These are phyloP conservation scores for Austroboletus novae-zelandiae DNA, from an alignment of 1,284 basidiomycete genomes.

Conservation along the genomic window DNA sequence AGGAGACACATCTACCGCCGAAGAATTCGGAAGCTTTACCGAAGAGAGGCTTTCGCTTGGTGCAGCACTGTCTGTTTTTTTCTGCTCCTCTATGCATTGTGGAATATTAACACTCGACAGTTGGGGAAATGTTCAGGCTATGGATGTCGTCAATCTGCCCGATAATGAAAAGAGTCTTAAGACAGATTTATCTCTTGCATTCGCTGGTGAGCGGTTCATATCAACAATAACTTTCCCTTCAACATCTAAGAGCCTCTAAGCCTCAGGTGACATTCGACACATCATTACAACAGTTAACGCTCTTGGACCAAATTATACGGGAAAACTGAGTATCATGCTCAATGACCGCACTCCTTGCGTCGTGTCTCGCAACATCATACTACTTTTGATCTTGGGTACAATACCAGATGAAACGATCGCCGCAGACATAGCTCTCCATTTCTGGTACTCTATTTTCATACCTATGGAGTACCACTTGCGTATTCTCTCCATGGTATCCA, in stretches of 20 bases:
- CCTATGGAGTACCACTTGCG: constrained; percentile 32
- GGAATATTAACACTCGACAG: constrained; percentile 9
- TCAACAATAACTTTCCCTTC: constrained; percentile 3
- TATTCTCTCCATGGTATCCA: constrained; percentile 18
- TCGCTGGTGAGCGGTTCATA: constrained; percentile 28
- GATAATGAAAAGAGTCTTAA: constrained; percentile 36
- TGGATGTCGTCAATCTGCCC: constrained; percentile 42
- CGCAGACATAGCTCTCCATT: constrained; percentile 43
- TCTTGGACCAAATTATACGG: constrained; percentile 24
- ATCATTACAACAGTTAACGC: constrained; percentile 23
- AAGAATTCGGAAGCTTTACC: constrained; percentile 8
- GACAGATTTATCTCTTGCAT: constrained; percentile 36
- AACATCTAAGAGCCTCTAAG: constrained; percentile 4
- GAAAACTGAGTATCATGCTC: constrained; percentile 30
- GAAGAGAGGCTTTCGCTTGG: too few relatives aligned
- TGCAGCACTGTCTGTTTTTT: constrained; percentile 19
- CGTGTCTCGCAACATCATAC: constrained; percentile 36
- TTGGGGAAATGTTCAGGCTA: constrained; percentile 25
- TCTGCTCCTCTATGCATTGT: not conserved
- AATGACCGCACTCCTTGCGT: constrained; percentile 34
- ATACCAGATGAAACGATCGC: constrained; percentile 28
- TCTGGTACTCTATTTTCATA: constrained; percentile 44
- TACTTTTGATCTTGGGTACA: constrained; percentile 38
- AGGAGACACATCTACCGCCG: constrained; percentile 3
- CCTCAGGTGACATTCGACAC: constrained; percentile 30